phyloP scores from a whole-genome alignment of 2,329 filamentous ascomycete species.

The Alternaria longipes region DNA sequence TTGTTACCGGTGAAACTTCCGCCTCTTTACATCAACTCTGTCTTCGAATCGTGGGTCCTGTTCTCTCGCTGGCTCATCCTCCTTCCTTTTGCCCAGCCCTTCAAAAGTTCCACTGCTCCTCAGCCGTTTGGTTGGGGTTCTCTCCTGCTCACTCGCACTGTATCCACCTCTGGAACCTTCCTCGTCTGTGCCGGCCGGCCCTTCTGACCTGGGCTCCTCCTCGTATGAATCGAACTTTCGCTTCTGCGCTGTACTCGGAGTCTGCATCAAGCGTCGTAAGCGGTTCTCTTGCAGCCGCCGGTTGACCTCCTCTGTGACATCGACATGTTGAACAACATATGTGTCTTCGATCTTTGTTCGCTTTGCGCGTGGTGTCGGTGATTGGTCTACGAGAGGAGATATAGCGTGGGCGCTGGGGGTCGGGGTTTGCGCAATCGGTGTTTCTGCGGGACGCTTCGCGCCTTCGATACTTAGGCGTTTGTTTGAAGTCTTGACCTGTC shows the following conservation, averaged over 20 bases:
- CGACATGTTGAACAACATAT: conserved; percentile 40
- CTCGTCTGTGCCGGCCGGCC: conserved; percentile 26
- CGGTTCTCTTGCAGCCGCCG: conserved; percentile 41
- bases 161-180: conserved; percentile 18
- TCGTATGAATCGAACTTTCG: conserved; percentile 43
- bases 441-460: conserved; percentile 15
- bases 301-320: conserved; percentile 48
- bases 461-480: conserved; percentile 45
- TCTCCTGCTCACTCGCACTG: conserved; percentile 24
- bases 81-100: conserved; percentile 32
- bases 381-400: conserved; percentile 29
- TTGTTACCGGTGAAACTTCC: conserved; percentile 18
- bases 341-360: conserved; percentile 18
- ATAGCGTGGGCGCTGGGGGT: conserved; percentile 18
- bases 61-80: conserved; percentile 11
- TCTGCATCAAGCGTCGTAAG: conserved; percentile 43
- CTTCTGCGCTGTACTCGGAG: conserved; percentile 46
- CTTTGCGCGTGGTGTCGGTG: conserved; percentile 25
- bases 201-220: conserved; percentile 30
- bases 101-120: conserved; percentile 40
- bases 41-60: conserved; percentile 17
- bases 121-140: conserved; percentile 37
- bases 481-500: conserved; percentile 29
- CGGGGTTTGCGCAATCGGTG: conserved; percentile 15
- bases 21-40: conserved; percentile 28